Evolutionary conservation across 345 rosid genomes (phyloP).

Genomic region (Odontarrhena argentea): DNA sequence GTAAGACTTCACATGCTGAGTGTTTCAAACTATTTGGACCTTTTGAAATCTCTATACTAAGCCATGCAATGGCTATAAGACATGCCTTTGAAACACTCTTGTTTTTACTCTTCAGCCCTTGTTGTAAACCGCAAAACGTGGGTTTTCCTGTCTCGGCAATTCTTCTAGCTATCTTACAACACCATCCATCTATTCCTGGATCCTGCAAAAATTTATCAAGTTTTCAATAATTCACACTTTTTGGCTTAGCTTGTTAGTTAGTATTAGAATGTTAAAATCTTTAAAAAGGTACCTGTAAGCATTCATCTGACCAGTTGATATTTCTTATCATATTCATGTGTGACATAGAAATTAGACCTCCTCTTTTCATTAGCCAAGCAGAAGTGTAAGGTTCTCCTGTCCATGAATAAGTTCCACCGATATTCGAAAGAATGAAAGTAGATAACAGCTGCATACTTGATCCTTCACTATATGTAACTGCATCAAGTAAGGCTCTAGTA

Average conservation of each 20-base stretch:
- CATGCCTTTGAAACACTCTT: slow-evolving; percentile 63
- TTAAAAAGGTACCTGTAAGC: slow-evolving; percentile 56
- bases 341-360: slow-evolving; percentile 60
- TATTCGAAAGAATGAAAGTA: slow-evolving; percentile 65
- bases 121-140: slow-evolving; percentile 53
- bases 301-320: slow-evolving; percentile 71
- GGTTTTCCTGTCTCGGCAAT: slow-evolving; percentile 56
- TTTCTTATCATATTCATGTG: slow-evolving; percentile 79
- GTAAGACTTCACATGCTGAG: slow-evolving; percentile 69
- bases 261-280: background rate
- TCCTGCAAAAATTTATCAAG: slow-evolving; percentile 52
- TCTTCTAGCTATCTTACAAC: slow-evolving; percentile 65
- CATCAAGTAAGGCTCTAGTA: slow-evolving; percentile 55
- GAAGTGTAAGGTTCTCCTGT: slow-evolving; percentile 81
- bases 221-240: slow-evolving; percentile 7
- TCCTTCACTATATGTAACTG: slow-evolving; percentile 52
- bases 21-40: slow-evolving; percentile 53
- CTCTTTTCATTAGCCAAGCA: slow-evolving; percentile 86
- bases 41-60: slow-evolving; percentile 72
- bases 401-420: slow-evolving; percentile 93
- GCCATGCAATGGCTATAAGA: slow-evolving; percentile 71
- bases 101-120: slow-evolving; percentile 65
- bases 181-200: slow-evolving; percentile 65
- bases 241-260: slow-evolving; percentile 11
- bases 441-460: slow-evolving; percentile 54